Conservation (phyloP, 2,329 filamentous ascomycete species). For the Trichoderma polysporum region DNA sequence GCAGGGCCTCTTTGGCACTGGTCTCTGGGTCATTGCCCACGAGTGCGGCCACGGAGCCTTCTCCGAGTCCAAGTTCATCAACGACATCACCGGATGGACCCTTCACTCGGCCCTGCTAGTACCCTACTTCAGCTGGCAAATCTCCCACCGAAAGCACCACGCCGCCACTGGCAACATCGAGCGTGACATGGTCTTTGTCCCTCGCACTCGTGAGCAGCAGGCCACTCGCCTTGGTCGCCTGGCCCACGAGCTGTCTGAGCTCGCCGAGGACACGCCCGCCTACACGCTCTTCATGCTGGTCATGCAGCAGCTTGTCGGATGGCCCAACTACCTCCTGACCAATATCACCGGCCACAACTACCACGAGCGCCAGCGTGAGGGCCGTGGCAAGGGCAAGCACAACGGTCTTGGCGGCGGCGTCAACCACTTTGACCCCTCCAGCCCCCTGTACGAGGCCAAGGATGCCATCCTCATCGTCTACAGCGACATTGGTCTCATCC, state of each 20-base stretch:
- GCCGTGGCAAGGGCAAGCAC: slow-evolving; percentile 86
- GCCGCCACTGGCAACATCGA: slow-evolving; percentile 97
- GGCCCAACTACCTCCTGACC: slow-evolving; percentile 85
- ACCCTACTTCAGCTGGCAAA: slow-evolving; percentile 99
- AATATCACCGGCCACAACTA: slow-evolving; percentile 97
- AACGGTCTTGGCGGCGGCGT: slow-evolving; percentile 81
- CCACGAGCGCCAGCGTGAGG: slow-evolving; percentile 88
- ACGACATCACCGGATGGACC: slow-evolving; percentile 90
- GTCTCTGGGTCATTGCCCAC: slow-evolving; percentile 94
- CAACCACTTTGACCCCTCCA: slow-evolving; percentile 90
- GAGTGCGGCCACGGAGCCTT: slow-evolving; percentile 98
- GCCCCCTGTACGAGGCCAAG: slow-evolving; percentile 87
- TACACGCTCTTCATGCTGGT: slow-evolving; percentile 73
- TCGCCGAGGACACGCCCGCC: slow-evolving; percentile 93
- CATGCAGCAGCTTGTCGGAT: slow-evolving; percentile 84
- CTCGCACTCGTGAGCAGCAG: slow-evolving; percentile 81
- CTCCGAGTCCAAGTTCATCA: slow-evolving; percentile 85
- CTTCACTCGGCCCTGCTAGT: slow-evolving; percentile 86
- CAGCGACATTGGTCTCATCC: slow-evolving; percentile 77
- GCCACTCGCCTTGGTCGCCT: slow-evolving; percentile 72
- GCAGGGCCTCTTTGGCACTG: slow-evolving; percentile 91
- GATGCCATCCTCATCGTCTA: slow-evolving; percentile 84
- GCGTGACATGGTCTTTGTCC: slow-evolving; percentile 99
- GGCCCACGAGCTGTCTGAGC: slow-evolving; percentile 79
- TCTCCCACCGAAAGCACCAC: slow-evolving; percentile 99